Evolutionary conservation across 768 basidiomycete genomes (phyloP), one percentile per base, ranked within the genome.

Genomic region (Collybia sordida): DNA sequence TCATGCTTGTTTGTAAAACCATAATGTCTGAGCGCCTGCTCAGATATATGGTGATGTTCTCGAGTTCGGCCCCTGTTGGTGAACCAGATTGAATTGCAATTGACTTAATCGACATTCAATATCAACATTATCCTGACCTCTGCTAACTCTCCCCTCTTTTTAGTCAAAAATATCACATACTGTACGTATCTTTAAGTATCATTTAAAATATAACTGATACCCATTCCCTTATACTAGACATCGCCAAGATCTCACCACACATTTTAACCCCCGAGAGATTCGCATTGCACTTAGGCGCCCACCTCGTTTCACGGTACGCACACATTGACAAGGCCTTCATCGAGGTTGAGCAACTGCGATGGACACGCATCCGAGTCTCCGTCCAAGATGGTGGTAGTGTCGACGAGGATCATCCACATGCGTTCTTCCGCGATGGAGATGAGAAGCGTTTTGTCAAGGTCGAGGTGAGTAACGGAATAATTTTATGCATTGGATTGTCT

Each of bases 221-320:
- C 37, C 6, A n/a, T 23, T 7, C 14, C 5, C 5, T 7, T 23
- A 25, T 27, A 5, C 14, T 48, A 90, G 89, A 88, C 57, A 70
- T 95, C 17, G 92, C 95, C 22, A 98, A 98, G 69, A 79, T 83
- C 11, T 96, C 94, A 0, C 92, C 93, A 3, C 79, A 97, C 59
- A 80, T 97, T 50, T 81, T 97, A 40, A 74, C 77, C 37, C 86
- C 93, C 0, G 91, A 94, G 60, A 77, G 81, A 43, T 98, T 98
- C 60, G 95, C 89, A 0, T 73, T 96, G 7, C 92, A 98, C 58
- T 74, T 98, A 8, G 94, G 81, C 1, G 81, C 86, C 0, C 87
- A 93, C 69, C 73, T 97, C 36, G 83, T 94, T 21, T 82, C 82
- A 17, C 88, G 83, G 52, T 95, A 96, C 59, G 69, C 77, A 0